Evolutionary conservation across 2,329 filamentous ascomycete genomes (phyloP).

Genomic region (Ceratocystis eucalypticola): DNA sequence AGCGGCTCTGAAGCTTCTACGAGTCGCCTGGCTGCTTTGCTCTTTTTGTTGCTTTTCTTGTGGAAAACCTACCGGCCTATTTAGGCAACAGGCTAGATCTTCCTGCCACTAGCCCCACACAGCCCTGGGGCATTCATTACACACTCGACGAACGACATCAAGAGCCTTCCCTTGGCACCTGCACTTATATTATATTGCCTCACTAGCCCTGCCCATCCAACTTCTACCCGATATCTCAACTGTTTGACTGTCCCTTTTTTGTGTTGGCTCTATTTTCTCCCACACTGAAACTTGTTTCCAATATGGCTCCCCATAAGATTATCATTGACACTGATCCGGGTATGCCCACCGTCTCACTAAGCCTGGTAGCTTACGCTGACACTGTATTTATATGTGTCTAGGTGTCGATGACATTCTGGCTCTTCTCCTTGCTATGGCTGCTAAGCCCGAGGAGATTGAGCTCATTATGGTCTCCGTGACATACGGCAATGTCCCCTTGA

Average conservation of each 20-base stretch:
- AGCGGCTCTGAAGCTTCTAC: background rate
- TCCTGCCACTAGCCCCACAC: background rate
- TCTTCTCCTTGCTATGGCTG: slow-evolving; percentile 72
- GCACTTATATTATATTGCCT: slow-evolving; percentile 1
- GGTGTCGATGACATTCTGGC: slow-evolving; percentile 88
- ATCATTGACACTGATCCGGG: slow-evolving; percentile 95
- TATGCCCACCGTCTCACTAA: slow-evolving; percentile 27
- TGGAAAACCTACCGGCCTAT: background rate
- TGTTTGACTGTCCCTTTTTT: background rate
- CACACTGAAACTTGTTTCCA: background rate
- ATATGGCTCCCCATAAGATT: slow-evolving; percentile 58
- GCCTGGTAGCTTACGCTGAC: background rate
- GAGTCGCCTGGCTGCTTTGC: background rate
- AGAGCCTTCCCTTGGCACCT: background rate
- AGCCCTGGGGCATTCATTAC: background rate
- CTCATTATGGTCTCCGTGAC: slow-evolving; percentile 76
- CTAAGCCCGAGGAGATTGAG: slow-evolving; percentile 71
- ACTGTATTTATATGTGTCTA: slow-evolving; percentile 22
- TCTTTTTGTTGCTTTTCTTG: background rate
- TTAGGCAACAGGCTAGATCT: background rate
- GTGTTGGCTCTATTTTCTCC: background rate
- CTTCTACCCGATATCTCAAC: background rate
- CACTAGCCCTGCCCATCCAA: background rate
- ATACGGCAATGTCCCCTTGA: slow-evolving; percentile 82
- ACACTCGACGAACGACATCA: background rate